Conservation (phyloP, 805 yeast species). For the Nakazawaea laoshanensis region DNA sequence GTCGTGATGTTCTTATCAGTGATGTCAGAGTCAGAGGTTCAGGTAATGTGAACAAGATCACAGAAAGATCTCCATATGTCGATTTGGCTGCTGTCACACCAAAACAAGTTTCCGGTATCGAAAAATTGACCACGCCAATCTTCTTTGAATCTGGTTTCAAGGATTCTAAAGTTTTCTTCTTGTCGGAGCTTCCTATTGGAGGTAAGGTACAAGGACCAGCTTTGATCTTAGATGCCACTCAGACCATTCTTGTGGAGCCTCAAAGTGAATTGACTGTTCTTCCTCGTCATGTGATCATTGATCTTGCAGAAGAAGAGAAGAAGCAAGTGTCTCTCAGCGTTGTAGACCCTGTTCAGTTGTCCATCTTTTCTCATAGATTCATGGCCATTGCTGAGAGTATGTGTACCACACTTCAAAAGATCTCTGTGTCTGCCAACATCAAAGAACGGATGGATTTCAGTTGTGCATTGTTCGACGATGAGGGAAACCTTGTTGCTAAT, state of each 20-base stretch:
- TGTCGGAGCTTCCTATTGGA: conserved; percentile 21
- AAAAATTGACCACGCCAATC: conserved; percentile 10
- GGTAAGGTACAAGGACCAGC: conserved; percentile 25
- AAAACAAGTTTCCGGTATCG: conserved; percentile 19
- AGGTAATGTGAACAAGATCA: conserved; percentile 31
- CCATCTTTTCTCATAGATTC: conserved; percentile 37
- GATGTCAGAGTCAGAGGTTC: conserved; percentile 53
- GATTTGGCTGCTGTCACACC: conserved; percentile 12
- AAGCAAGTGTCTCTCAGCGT: conserved; percentile 22
- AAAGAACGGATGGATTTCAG: conserved; percentile 40
- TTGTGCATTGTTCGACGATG: conserved; percentile 37
- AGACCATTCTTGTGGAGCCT: conserved; percentile 28
- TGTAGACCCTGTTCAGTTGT: conserved; percentile 35
- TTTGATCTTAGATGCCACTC: conserved; percentile 25
- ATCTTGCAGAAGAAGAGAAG: conserved; percentile 13
- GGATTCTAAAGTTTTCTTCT: conserved; percentile 20
- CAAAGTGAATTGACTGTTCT: conserved; percentile 22
- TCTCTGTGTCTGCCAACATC: conserved; percentile 34
- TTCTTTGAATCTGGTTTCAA: conserved; percentile 19
- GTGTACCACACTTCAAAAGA: conserved; percentile 37
- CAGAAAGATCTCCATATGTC: conserved; percentile 19
- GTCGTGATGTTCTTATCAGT: conserved; percentile 52
- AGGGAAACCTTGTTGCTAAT: conserved; percentile 35
- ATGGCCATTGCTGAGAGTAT: conserved; percentile 44
- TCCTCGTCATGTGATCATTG: conserved; percentile 25